Evolutionary conservation across 345 rosid genomes (phyloP).

Genomic region (Hypericum androsaemum): DNA sequence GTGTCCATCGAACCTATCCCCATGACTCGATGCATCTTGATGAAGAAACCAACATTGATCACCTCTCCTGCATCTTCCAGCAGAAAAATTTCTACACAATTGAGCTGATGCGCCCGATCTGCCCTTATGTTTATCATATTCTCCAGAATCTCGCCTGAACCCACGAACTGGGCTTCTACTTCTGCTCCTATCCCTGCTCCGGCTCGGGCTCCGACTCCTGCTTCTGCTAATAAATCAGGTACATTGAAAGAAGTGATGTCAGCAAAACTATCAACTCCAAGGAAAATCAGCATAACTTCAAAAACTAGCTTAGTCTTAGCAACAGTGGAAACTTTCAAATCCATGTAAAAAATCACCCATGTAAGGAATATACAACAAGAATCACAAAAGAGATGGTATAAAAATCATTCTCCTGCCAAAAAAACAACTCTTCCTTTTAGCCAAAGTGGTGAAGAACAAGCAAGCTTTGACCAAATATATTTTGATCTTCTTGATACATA

Average conservation of each 20-base stretch:
- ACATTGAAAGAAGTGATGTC: background rate
- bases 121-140: conserved; percentile 46
- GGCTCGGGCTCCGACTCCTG: conserved; percentile 40
- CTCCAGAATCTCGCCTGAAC: conserved; percentile 45
- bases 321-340: no score
- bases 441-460: no score
- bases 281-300: background rate
- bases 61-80: conserved; percentile 71
- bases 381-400: no score
- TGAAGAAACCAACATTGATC: conserved; percentile 48
- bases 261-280: conserved; percentile 3
- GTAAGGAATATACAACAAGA: no score
- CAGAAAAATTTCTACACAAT: conserved; percentile 51
- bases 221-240: conserved; percentile 22
- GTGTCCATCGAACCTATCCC: conserved; percentile 43
- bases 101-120: conserved; percentile 39
- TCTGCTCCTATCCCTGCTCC: conserved; percentile 36
- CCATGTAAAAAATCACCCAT: no score
- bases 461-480: no score
- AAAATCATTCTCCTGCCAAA: no score
- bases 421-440: no score
- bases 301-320: no score
- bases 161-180: conserved; percentile 69
- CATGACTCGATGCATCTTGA: conserved; percentile 33
- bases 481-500: no score